Conservation (phyloP, 495 filamentous ascomycete species). For the Penicillium diatomitis region DNA sequence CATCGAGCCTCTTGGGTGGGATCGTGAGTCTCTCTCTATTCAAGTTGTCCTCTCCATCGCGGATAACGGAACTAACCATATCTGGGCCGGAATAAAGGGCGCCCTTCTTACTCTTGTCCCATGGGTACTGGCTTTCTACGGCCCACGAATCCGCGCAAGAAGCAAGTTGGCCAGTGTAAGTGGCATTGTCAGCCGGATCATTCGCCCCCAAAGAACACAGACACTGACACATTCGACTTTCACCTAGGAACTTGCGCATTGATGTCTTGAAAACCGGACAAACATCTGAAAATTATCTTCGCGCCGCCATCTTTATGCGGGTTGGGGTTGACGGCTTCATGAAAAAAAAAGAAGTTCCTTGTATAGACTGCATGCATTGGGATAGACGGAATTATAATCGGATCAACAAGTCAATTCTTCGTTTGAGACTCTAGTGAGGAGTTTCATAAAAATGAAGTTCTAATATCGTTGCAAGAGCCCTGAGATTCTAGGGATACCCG, state of each 20-base stretch:
- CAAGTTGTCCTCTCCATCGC: too few relatives aligned
- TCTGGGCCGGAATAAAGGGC: constrained; percentile 24
- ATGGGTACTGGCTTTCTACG: constrained; percentile 77
- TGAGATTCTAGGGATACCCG: too few relatives aligned
- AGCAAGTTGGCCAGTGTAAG: constrained; percentile 63
- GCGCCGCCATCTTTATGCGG: too few relatives aligned
- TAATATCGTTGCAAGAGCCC: too few relatives aligned
- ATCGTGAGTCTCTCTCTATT: constrained; percentile 35
- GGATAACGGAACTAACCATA: too few relatives aligned
- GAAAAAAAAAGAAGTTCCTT: neutral
- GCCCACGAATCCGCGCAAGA: constrained; percentile 65
- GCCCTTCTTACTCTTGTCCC: constrained; percentile 66
- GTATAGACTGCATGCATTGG: neutral
- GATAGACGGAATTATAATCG: neutral
- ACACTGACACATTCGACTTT: constrained; percentile 4
- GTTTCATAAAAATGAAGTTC: too few relatives aligned
- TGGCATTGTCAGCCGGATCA: neutral
- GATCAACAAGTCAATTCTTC: too few relatives aligned
- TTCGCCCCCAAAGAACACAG: neutral
- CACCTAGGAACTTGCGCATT: constrained; percentile 23
- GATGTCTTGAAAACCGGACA: neutral
- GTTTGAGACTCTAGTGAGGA: too few relatives aligned
- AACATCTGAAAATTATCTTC: too few relatives aligned
- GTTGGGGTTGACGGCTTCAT: too few relatives aligned
- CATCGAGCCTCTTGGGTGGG: constrained; percentile 66